Conservation (phyloP, 2,329 filamentous ascomycete genomes). For the Cladosporium sp. region DNA sequence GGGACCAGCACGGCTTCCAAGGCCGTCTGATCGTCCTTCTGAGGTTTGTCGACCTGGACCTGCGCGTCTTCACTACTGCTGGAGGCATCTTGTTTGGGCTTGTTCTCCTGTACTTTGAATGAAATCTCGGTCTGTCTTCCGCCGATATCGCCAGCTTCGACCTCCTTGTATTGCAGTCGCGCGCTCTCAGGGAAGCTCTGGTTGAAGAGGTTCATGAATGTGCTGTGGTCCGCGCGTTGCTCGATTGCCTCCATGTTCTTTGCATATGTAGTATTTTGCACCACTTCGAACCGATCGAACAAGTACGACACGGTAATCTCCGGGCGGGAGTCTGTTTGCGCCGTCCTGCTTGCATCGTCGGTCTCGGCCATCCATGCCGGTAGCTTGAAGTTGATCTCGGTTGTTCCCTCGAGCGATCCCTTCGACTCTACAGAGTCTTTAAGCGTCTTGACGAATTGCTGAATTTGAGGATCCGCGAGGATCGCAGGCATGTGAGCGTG, state of each 20-base stretch:
- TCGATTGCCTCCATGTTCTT: conserved; percentile 3
- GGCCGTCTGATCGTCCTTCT: background rate
- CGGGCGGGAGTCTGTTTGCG: background rate
- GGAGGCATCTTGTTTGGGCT: too few species aligned
- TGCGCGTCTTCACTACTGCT: background rate
- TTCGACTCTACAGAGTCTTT: conserved; percentile 15
- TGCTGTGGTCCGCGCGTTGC: background rate
- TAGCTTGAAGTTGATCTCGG: conserved; percentile 19
- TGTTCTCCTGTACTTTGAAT: background rate
- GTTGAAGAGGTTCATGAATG: background rate
- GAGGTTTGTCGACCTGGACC: background rate
- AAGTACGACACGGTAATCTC: conserved; percentile 21
- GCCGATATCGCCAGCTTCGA: conserved; percentile 18
- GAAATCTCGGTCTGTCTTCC: conserved; percentile 16
- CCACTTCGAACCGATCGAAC: conserved; percentile 27
- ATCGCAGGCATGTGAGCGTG: conserved; percentile 5
- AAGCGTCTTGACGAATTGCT: conserved; percentile 16
- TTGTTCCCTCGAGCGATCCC: conserved; percentile 18
- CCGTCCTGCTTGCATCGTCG: background rate
- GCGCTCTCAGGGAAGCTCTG: background rate
- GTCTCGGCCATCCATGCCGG: conserved; percentile 16
- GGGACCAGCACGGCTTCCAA: background rate
- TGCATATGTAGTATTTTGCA: conserved; percentile 17
- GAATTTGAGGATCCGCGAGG: conserved; percentile 16
- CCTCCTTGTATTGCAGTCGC: conserved; percentile 7